Evolutionary conservation across 129 eudicot genomes (phyloP).

Genomic region (Tagetes patula): DNA sequence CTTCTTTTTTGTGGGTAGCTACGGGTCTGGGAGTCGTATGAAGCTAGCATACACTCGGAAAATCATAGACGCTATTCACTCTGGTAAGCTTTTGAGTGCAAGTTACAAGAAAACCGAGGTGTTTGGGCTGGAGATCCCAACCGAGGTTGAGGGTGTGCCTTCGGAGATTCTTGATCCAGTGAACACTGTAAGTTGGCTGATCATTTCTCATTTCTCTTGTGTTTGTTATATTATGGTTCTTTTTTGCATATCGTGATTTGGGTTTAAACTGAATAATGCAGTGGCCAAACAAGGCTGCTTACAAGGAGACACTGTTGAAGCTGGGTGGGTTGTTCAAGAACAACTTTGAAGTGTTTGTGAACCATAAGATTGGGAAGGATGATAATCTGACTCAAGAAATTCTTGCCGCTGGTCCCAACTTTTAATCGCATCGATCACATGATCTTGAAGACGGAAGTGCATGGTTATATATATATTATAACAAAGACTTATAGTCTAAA

Average conservation of each 20-base stretch:
- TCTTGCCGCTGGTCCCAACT: constrained; percentile 82
- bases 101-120: constrained; percentile 69
- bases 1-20: constrained; percentile 40
- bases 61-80: constrained; percentile 95
- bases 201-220: background rate
- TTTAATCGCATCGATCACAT: constrained; percentile 41
- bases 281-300: constrained; percentile 83
- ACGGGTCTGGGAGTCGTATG: constrained; percentile 90
- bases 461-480: constrained; percentile 14
- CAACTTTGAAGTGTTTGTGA: constrained; percentile 75
- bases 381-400: constrained; percentile 74
- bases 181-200: constrained; percentile 63
- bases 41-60: constrained; percentile 88
- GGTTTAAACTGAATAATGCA: constrained; percentile 35
- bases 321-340: constrained; percentile 83
- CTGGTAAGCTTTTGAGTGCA: constrained; percentile 75
- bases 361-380: constrained; percentile 81
- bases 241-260: constrained; percentile 3
- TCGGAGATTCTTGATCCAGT: constrained; percentile 82
- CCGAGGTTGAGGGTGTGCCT: constrained; percentile 92
- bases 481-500: constrained; percentile 16
- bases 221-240: background rate
- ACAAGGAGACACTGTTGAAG: constrained; percentile 78
- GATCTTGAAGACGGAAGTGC: constrained; percentile 24
- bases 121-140: constrained; percentile 91